Evolutionary conservation across 2,329 filamentous ascomycete species (phyloP).

Genomic region (Botrytis porri): DNA sequence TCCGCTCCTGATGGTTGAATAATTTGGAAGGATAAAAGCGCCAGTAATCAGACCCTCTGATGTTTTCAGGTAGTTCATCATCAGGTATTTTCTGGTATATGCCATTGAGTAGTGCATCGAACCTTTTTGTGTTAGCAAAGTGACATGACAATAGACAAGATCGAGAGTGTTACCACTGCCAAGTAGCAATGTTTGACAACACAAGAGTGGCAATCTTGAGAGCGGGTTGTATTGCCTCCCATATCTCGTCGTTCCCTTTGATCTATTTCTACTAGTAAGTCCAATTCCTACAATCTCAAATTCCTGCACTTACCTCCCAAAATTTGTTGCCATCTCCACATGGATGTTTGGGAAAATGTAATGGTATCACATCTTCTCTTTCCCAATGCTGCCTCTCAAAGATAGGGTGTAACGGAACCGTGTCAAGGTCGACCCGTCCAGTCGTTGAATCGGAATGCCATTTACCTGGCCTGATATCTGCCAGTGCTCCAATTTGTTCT

Average conservation of each 20-base stretch:
- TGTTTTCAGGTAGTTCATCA: neutral
- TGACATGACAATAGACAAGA: neutral
- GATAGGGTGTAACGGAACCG: neutral
- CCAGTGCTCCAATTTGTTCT: neutral
- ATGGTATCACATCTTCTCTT: neutral
- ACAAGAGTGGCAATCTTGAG: neutral
- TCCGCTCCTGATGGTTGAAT: neutral
- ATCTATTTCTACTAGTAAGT: neutral
- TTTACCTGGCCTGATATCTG: neutral
- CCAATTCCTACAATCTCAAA: neutral
- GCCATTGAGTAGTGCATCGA: neutral
- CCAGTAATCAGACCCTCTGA: neutral
- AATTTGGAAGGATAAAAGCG: neutral
- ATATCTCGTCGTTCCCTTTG: slow-evolving; percentile 1
- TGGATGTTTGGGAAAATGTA: neutral
- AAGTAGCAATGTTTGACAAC: neutral
- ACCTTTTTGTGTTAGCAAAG: neutral
- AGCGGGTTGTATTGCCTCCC: neutral
- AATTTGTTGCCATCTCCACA: neutral
- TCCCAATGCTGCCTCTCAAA: neutral
- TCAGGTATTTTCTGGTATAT: neutral
- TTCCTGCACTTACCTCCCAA: neutral
- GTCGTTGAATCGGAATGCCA: neutral
- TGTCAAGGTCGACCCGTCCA: neutral
- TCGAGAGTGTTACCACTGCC: neutral